Evolutionary conservation across 306 rosid genomes (phyloP).

Genomic region (Sechiopsis laciniata): DNA sequence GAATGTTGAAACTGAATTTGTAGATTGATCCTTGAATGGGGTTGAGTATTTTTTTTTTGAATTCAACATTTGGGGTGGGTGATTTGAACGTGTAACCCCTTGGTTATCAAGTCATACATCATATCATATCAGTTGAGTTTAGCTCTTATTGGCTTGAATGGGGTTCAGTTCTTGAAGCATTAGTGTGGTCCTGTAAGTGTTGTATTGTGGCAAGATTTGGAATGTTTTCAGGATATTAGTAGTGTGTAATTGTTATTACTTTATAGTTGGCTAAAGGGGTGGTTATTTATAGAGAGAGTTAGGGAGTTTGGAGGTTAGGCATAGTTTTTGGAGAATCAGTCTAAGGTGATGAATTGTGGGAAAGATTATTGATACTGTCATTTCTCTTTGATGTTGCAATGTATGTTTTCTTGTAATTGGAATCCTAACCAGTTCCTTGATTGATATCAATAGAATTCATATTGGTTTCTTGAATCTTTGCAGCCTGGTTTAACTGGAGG

Average conservation of each 20-base stretch:
- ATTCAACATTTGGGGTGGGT: background rate
- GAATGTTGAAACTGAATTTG: too few species aligned
- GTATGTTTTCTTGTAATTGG: background rate
- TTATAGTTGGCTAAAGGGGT: background rate
- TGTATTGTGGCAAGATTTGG: background rate
- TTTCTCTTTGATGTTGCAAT: background rate
- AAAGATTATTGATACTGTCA: background rate
- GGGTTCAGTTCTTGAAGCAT: background rate
- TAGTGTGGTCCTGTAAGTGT: background rate
- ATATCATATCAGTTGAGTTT: too few species aligned
- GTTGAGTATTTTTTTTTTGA: too few species aligned
- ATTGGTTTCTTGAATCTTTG: constrained; percentile 22
- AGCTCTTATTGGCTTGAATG: too few species aligned
- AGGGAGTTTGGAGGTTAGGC: background rate
- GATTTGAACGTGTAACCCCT: too few species aligned
- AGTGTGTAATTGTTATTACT: background rate
- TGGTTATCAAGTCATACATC: too few species aligned
- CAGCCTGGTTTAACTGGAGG: constrained; percentile 99
- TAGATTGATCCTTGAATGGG: too few species aligned
- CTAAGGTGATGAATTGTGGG: background rate
- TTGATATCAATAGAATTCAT: background rate
- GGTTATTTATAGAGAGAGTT: background rate
- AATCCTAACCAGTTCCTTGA: background rate
- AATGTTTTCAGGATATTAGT: background rate
- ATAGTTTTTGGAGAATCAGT: background rate